Evolutionary conservation across 2,329 filamentous ascomycete species (phyloP).

Genomic region (Sphaceloma murrayae): DNA sequence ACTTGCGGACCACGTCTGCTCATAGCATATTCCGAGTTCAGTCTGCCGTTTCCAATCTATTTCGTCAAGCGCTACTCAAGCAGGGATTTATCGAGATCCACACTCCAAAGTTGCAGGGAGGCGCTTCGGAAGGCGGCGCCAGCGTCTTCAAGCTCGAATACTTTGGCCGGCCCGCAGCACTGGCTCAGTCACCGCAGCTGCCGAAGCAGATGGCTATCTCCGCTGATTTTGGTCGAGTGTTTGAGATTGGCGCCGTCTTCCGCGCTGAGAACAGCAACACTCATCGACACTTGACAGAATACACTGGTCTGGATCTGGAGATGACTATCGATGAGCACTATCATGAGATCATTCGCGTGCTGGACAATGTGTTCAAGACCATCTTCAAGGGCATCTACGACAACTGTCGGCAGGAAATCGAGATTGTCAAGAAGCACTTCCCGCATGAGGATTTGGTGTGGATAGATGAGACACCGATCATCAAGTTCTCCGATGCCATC

Average conservation of each 20-base stretch:
- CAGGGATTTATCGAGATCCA: slow-evolving; percentile 86
- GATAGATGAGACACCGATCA: slow-evolving; percentile 72
- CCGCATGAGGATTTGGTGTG: slow-evolving; percentile 80
- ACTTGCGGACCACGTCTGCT: slow-evolving; percentile 74
- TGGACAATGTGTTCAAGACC: slow-evolving; percentile 72
- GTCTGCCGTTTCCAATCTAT: slow-evolving; percentile 67
- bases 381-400: slow-evolving; percentile 66
- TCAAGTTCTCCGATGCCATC: slow-evolving; percentile 71
- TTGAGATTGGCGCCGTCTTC: slow-evolving; percentile 84
- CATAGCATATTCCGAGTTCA: slow-evolving; percentile 84
- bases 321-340: slow-evolving; percentile 88
- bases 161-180: slow-evolving; percentile 75
- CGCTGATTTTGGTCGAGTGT: slow-evolving; percentile 79
- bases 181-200: slow-evolving; percentile 84
- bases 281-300: slow-evolving; percentile 87
- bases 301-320: slow-evolving; percentile 84
- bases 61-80: slow-evolving; percentile 64
- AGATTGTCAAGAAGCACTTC: slow-evolving; percentile 71
- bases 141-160: slow-evolving; percentile 90
- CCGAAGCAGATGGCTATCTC: slow-evolving; percentile 91
- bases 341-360: slow-evolving; percentile 69
- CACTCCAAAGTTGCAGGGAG: slow-evolving; percentile 82
- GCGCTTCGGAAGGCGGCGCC: slow-evolving; percentile 81
- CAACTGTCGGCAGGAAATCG: slow-evolving; percentile 61
- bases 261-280: slow-evolving; percentile 94